These are phyloP conservation scores for Phaeoacremonium minimum DNA, from an alignment of 2,329 filamentous ascomycete species.

Conservation along the genomic window DNA sequence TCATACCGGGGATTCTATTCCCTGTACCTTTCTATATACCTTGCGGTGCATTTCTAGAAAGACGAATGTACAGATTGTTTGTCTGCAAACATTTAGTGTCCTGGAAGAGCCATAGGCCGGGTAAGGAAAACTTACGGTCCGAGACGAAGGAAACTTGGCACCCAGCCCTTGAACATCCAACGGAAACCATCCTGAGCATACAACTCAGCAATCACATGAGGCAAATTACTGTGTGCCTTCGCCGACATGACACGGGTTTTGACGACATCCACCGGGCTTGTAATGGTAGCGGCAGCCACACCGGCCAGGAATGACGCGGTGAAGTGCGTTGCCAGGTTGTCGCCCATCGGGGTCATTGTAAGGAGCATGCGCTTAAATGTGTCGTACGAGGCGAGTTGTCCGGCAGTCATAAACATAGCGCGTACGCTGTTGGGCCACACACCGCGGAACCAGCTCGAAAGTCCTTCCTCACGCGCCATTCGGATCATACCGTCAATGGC, in stretches of 20 bases:
- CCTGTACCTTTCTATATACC: slow-evolving; percentile 57
- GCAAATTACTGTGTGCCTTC: slow-evolving; percentile 44
- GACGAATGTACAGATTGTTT: slow-evolving; percentile 83
- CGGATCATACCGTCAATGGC: slow-evolving; percentile 81
- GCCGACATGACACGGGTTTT: slow-evolving; percentile 85
- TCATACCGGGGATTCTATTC: slow-evolving; percentile 27
- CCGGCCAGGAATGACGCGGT: slow-evolving; percentile 73
- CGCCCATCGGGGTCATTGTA: slow-evolving; percentile 59
- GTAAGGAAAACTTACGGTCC: slow-evolving; percentile 49
- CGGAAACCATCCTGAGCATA: slow-evolving; percentile 65
- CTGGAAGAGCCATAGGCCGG: not conserved
- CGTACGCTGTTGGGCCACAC: slow-evolving; percentile 78
- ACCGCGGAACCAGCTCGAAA: slow-evolving; percentile 73
- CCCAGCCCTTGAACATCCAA: slow-evolving; percentile 91
- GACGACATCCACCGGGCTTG: slow-evolving; percentile 82
- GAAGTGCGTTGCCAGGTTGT: slow-evolving; percentile 75
- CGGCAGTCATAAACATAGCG: slow-evolving; percentile 83
- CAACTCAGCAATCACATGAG: slow-evolving; percentile 60
- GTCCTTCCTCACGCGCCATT: slow-evolving; percentile 84
- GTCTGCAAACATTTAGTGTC: slow-evolving; percentile 31
- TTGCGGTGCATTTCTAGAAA: slow-evolving; percentile 86
- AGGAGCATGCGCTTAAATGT: slow-evolving; percentile 71
- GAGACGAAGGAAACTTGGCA: slow-evolving; percentile 66
- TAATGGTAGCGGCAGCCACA: slow-evolving; percentile 79
- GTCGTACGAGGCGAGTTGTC: slow-evolving; percentile 81